Evolutionary conservation across 2,329 filamentous ascomycete species (phyloP).

Genomic region (Colletotrichum liaoningense): DNA sequence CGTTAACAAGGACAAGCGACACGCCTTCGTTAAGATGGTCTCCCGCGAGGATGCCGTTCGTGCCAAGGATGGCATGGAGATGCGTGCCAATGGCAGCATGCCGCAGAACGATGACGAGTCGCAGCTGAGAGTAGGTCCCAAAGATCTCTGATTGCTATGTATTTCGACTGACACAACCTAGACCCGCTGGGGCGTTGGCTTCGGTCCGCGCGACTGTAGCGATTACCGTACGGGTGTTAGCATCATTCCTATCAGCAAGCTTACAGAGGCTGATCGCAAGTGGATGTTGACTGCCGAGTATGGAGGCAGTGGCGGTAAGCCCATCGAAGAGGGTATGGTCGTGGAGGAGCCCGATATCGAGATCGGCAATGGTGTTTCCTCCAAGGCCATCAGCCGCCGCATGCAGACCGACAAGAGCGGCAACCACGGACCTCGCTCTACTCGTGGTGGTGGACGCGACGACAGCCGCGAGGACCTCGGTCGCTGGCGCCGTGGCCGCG

Average conservation of each 20-base stretch:
- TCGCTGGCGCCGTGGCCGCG: constrained; percentile 45
- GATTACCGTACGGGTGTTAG: constrained; percentile 94
- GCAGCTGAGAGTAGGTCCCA: constrained; percentile 69
- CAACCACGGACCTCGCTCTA: constrained; percentile 73
- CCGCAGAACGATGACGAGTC: neutral
- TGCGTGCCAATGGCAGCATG: constrained; percentile 64
- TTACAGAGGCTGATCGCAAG: constrained; percentile 96
- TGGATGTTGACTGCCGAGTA: constrained; percentile 96
- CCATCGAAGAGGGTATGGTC: constrained; percentile 84
- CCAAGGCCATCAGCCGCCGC: constrained; percentile 81
- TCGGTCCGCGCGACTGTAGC: constrained; percentile 95
- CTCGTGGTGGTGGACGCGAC: constrained; percentile 54
- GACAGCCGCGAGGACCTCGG: constrained; percentile 44
- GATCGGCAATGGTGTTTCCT: constrained; percentile 96
- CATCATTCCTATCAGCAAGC: constrained; percentile 89
- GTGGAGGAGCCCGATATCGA: constrained; percentile 99
- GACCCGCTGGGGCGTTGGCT: constrained; percentile 98
- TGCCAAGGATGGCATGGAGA: constrained; percentile 90
- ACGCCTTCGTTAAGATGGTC: constrained; percentile 99
- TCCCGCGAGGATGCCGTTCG: constrained; percentile 84
- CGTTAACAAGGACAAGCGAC: constrained; percentile 96
- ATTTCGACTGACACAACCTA: constrained; percentile 47
- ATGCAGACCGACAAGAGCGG: constrained; percentile 78
- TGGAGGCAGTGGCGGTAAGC: constrained; percentile 87
- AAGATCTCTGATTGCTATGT: neutral